Evolutionary conservation across 2,329 filamentous ascomycete genomes (phyloP).

Genomic region (Gnomoniopsis smithogilvyi): DNA sequence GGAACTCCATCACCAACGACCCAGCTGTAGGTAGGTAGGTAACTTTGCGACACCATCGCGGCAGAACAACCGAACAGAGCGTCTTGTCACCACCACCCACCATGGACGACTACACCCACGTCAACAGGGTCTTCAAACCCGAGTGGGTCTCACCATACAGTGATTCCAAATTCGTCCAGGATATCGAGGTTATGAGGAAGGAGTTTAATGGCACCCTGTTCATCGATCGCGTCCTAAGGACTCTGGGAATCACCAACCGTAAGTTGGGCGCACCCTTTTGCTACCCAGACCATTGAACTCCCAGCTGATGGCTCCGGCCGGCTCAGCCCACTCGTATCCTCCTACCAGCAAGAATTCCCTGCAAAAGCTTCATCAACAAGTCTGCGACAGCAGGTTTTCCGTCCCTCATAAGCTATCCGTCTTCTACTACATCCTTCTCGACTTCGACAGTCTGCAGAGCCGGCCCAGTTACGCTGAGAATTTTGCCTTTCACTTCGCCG

Average conservation of each 20-base stretch:
- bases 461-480: constrained; percentile 45
- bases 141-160: constrained; percentile 61
- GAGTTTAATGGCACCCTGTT: constrained; percentile 69
- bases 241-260: constrained; percentile 70
- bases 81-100: constrained; percentile 7
- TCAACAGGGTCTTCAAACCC: constrained; percentile 64
- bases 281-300: neutral
- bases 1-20: neutral
- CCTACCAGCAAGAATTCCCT: constrained; percentile 67
- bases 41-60: neutral
- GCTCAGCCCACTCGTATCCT: constrained; percentile 64
- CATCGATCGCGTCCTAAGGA: constrained; percentile 72
- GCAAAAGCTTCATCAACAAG: constrained; percentile 65
- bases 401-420: constrained; percentile 78
- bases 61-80: neutral
- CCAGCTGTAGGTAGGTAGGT: neutral
- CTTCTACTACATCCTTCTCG: constrained; percentile 79
- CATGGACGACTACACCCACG: constrained; percentile 65
- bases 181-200: constrained; percentile 65
- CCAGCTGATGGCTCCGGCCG: neutral
- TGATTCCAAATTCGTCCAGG: constrained; percentile 50
- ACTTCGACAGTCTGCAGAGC: constrained; percentile 53
- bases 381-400: constrained; percentile 62
- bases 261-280: constrained; percentile 11
- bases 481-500: constrained; percentile 61